phyloP scores from a whole-genome alignment of 805 yeast species.

The Starmerella lactis-condensi region DNA sequence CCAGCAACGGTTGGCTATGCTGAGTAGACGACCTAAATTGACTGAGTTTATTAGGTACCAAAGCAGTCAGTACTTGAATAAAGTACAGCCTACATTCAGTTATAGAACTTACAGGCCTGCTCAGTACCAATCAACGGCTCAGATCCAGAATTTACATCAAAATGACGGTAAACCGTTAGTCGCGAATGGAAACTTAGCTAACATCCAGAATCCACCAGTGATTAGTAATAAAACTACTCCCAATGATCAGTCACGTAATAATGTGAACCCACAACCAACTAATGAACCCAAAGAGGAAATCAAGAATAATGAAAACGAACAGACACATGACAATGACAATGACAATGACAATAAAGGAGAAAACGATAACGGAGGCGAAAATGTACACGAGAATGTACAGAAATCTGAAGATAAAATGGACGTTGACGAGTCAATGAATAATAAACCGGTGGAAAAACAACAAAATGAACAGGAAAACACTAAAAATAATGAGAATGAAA shows the following conservation, averaged over 20 bases:
- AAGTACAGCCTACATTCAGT: neutral
- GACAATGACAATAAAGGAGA: constrained; percentile 3
- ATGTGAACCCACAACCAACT: constrained; percentile 6
- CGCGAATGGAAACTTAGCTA: no score
- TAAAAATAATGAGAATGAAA: neutral
- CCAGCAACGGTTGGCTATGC: constrained; percentile 52
- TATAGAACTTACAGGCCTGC: neutral
- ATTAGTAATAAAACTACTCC: no score
- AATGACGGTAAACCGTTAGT: no score
- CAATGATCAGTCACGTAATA: no score
- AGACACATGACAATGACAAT: neutral
- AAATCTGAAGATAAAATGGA: no score
- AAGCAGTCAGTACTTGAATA: constrained; percentile 5
- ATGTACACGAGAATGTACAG: neutral
- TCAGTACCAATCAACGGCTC: neutral
- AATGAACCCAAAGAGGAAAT: constrained; percentile 4
- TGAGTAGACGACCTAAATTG: constrained; percentile 45
- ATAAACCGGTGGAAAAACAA: constrained; percentile 2
- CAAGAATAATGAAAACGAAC: constrained; percentile 7
- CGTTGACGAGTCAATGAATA: no score
- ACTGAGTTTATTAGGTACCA: constrained; percentile 35
- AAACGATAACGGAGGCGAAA: constrained; percentile 9
- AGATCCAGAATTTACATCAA: no score
- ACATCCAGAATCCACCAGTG: no score
- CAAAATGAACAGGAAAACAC: neutral